phyloP scores from a whole-genome alignment of 805 yeast species.

The Saturnispora bothae region DNA sequence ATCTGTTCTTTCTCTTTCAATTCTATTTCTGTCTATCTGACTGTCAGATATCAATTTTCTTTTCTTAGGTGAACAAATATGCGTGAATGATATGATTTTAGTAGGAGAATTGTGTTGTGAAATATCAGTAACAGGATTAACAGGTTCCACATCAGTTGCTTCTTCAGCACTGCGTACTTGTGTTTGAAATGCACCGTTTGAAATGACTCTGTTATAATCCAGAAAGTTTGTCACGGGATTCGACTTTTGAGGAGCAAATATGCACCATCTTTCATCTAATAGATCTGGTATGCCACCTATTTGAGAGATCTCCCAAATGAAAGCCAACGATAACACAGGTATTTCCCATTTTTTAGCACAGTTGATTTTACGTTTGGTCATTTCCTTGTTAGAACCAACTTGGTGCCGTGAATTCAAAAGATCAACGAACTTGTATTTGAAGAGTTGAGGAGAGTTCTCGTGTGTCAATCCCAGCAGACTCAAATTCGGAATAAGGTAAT shows the following conservation, averaged over 20 bases:
- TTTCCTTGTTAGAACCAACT: slow-evolving; percentile 18
- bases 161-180: slow-evolving; percentile 2
- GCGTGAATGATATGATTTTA: slow-evolving; percentile 2
- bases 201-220: slow-evolving; percentile 15
- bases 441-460: slow-evolving; percentile 33
- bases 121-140: background rate
- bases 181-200: slow-evolving; percentile 17
- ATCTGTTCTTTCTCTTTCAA: too few species aligned
- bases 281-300: slow-evolving; percentile 31
- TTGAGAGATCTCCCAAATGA: slow-evolving; percentile 41
- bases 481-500: slow-evolving; percentile 46
- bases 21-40: slow-evolving; percentile 1
- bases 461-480: slow-evolving; percentile 33
- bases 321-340: slow-evolving; percentile 48
- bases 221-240: slow-evolving; percentile 17
- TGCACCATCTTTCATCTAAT: slow-evolving; percentile 42
- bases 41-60: background rate
- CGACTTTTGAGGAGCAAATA: slow-evolving; percentile 31
- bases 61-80: slow-evolving; percentile 1
- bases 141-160: background rate
- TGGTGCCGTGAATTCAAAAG: slow-evolving; percentile 14
- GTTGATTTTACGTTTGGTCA: slow-evolving; percentile 40
- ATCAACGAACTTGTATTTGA: slow-evolving; percentile 28
- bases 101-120: slow-evolving; percentile 8
- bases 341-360: slow-evolving; percentile 50